Evolutionary conservation across 495 filamentous ascomycete genomes (phyloP).

Genomic region (Staphylotrichum tortipilum): DNA sequence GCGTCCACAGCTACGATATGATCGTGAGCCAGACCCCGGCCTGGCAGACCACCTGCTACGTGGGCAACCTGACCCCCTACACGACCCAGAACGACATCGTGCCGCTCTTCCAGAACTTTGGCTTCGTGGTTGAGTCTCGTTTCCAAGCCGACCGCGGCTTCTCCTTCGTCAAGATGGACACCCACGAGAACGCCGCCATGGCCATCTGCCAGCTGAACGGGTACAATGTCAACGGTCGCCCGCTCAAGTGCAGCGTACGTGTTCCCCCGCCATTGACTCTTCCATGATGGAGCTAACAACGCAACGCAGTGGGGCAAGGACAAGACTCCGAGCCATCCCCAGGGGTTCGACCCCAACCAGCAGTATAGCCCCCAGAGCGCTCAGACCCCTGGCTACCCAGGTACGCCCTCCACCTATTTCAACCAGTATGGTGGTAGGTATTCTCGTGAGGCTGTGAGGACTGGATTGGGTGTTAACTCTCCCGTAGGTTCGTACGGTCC

Average conservation of each 20-base stretch:
- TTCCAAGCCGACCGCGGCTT: constrained; percentile 98
- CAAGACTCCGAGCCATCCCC: constrained; percentile 78
- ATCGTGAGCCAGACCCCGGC: constrained; percentile 92
- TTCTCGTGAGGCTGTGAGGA: constrained; percentile 17
- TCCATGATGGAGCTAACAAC: constrained; percentile 20
- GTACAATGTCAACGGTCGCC: constrained; percentile 95
- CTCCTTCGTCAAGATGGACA: constrained; percentile 99
- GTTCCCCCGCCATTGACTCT: not conserved
- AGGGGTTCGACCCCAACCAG: constrained; percentile 69
- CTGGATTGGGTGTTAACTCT: constrained; percentile 15
- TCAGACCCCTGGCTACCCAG: constrained; percentile 50
- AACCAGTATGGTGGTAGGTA: constrained; percentile 78
- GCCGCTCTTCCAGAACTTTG: constrained; percentile 96
- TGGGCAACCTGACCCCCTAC: constrained; percentile 96
- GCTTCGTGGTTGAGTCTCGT: constrained; percentile 91
- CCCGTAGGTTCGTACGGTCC: constrained; percentile 38
- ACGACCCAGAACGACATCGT: constrained; percentile 93
- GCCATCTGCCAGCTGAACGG: constrained; percentile 95
- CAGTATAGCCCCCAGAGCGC: constrained; percentile 60
- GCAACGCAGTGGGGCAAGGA: constrained; percentile 94
- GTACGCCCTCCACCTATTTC: constrained; percentile 76
- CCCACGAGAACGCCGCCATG: constrained; percentile 96
- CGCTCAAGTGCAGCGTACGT: constrained; percentile 89
- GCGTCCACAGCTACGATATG: constrained; percentile 96
- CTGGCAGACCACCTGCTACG: constrained; percentile 99